A percentile compares a stretch with the other conserved stretches of the same genome.
phyloP scores from a whole-genome alignment of 768 basidiomycete genomes.

The Ephemerocybe angulata region DNA sequence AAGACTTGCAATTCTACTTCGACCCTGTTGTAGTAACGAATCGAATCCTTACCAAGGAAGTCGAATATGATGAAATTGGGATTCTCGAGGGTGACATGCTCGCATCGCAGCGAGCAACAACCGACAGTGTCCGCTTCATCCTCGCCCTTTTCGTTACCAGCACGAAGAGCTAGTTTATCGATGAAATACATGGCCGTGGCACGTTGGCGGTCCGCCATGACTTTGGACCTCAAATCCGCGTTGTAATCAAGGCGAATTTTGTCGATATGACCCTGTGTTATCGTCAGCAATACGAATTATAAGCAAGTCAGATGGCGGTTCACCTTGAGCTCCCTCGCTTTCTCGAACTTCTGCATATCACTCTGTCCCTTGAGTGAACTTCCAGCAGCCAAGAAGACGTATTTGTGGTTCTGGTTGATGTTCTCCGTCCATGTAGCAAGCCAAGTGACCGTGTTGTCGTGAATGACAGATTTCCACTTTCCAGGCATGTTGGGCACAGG shows the following conservation, averaged over 20 bases:
- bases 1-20: constrained; percentile 89
- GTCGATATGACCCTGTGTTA: constrained; percentile 77
- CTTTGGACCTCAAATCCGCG: constrained; percentile 78
- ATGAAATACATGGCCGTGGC: constrained; percentile 99
- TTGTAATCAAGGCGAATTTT: constrained; percentile 88
- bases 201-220: constrained; percentile 92
- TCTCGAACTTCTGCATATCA: constrained; percentile 97
- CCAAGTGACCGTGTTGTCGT: constrained; percentile 98
- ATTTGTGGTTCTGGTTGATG: constrained; percentile 92
- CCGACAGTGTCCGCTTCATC: constrained; percentile 99
- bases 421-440: constrained; percentile 99
- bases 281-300: neutral
- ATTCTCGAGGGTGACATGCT: constrained; percentile 89
- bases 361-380: constrained; percentile 98
- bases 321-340: constrained; percentile 94
- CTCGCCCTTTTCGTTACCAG: constrained; percentile 99
- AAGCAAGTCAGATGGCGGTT: neutral
- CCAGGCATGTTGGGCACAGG: constrained; percentile 92
- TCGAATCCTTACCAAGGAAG: constrained; percentile 99
- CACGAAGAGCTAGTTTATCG: constrained; percentile 93
- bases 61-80: constrained; percentile 91
- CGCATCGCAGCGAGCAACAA: constrained; percentile 95
- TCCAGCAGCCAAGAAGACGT: constrained; percentile 97
- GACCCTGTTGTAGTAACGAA: constrained; percentile 92
- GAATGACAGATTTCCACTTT: constrained; percentile 81